A percentile compares a stretch with the other conserved stretches of the same genome.
Conservation (phyloP, 176 grass and related monocot genomes). For the Tillandsia fasciculata region DNA sequence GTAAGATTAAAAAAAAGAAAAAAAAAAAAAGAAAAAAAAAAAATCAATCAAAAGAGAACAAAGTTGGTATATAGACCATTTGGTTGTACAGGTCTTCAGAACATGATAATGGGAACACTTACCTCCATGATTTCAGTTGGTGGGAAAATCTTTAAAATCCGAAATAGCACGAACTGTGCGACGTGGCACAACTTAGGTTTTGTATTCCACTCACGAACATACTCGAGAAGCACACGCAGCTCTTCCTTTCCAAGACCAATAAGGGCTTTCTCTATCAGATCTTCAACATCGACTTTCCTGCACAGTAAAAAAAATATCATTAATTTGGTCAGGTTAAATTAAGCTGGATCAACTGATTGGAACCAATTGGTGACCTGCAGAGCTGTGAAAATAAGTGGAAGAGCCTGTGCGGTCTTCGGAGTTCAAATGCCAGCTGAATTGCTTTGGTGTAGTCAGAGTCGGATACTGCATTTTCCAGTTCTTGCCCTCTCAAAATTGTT, state of each 20-base stretch:
- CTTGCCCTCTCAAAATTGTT: constrained; percentile 68
- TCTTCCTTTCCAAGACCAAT: constrained; percentile 67
- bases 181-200: constrained; percentile 98
- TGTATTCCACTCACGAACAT: constrained; percentile 84
- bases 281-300: constrained; percentile 48
- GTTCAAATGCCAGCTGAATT: constrained; percentile 88
- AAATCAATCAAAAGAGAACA: neutral
- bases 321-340: neutral
- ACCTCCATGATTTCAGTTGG: constrained; percentile 81
- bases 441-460: constrained; percentile 78
- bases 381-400: constrained; percentile 77
- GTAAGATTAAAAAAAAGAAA: neutral
- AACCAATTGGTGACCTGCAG: constrained; percentile 32
- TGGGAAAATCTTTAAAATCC: constrained; percentile 57
- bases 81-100: neutral
- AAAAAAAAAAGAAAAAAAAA: neutral
- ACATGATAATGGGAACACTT: neutral
- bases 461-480: constrained; percentile 91
- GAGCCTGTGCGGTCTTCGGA: constrained; percentile 82
- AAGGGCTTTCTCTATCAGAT: constrained; percentile 56
- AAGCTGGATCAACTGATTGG: neutral
- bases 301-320: constrained; percentile 21
- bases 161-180: constrained; percentile 82
- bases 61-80: neutral
- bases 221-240: constrained; percentile 67